Base-by-base conservation (phyloP, 345 rosid species). In the Citrus sp. region DNA sequence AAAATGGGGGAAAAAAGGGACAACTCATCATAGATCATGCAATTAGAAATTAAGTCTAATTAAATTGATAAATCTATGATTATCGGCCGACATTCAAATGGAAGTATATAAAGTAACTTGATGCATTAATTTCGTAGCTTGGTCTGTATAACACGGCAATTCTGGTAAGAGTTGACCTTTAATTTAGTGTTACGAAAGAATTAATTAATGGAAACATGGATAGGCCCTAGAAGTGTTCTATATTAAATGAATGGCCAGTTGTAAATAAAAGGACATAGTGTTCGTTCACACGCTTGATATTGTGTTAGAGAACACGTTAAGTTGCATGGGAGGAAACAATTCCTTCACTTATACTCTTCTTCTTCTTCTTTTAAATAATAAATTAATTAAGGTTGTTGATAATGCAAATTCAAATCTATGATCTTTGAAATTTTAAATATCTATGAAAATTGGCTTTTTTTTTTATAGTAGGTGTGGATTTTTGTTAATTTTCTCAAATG, bases 301-400 rank as follows among this genome's bases (percentile, higher is more conserved):
- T 9, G 38, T 60, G 64, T 61, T 66, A 77, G 66, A 60, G 49
- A 46, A 46, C 78, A 77, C 69, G 81, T 49, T 54, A 73, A 18
- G 67, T 51, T 77, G 78, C 81, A 81, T 78, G 78, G 84, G 75
- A 81, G 75, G 75, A 3, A 73, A 72, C 84, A 73, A 40, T 81
- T 40, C 35, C 84, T 77, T 81, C 69, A 25, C 35, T 77, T 51
- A 32, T 4, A 73, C 84, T 77, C 84, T 49, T 72, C 46, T 9
- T 3, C 12, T 2, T 40, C 2, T 40, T 9, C 9, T 2, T 9
- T 40, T 40, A 0, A 40, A 58, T 58, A 0, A 58, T n/a, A 9
- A 58, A 58, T n/a, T 22, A 58, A 24, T 21, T n/a, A 21, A 21
- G 10, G 27, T 58, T n/a, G 25, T n/a, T 9, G 9, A 58, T 9